Base-by-base conservation (phyloP, 2,329 filamentous ascomycete species). In the Colletotrichum sp. region DNA sequence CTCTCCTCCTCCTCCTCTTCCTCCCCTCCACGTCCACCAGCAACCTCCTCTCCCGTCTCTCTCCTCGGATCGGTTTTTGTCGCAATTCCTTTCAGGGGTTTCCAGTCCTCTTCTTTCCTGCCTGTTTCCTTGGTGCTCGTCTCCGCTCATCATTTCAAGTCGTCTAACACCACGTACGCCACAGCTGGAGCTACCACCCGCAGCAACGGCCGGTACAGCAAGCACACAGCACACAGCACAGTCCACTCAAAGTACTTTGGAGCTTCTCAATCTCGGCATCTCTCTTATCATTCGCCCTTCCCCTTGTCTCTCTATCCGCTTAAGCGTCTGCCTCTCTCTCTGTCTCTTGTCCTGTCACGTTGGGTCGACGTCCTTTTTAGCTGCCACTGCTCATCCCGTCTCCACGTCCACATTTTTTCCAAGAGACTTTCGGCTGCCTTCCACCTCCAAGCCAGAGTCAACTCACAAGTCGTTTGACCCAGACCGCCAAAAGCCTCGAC, bases 1-100 rank as follows among this genome's bases (percentile, higher is more conserved):
- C 64, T 74, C 58, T 66, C 60, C 32, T 71, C 61, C 48, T 22
- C 43, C 43, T 69, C 68, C 67, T 74, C 68, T 56, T 66, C 58
- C 76, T 69, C 66, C 65, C 52, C n/a, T 62, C 55, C 58, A 55
- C 68, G 39, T 30, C 43, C 28, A 64, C 48, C 30, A 61, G 39
- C 52, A 52, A 55, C 39, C 28, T 34, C 32, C 34, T 43, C 39
- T 65, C 61, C 60, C 30, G 65, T 39, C 39, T 71, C 55, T 56
- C 52, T 60, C 65, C 68, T 76, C 67, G 75, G 74, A 77, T 68
- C 71, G 74, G 76, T 65, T 73, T 34, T 68, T 75, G 71, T 75
- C 73, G 77, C 71, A 76, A 74, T 77, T 70, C 74, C 74, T 66
- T 70, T 76, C 66, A 74, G 72, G 75, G 77, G 76, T 71, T 77